Conservation (phyloP, 495 filamentous ascomycete species). For the Neurospora terricola region DNA sequence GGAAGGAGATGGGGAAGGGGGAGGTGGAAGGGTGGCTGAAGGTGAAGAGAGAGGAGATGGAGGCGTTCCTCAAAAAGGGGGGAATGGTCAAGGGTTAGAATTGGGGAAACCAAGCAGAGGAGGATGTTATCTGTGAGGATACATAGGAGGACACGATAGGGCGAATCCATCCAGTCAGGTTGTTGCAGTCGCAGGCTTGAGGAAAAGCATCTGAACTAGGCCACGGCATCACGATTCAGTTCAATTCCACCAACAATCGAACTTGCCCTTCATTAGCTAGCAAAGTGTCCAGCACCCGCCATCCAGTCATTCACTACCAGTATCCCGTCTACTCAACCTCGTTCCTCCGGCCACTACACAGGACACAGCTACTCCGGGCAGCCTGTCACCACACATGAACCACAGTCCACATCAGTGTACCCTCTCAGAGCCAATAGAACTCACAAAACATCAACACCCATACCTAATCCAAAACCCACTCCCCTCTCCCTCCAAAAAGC, state of each 20-base stretch:
- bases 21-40: not conserved
- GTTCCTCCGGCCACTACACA: not conserved
- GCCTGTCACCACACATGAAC: too few relatives aligned
- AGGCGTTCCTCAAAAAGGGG: not conserved
- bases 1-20: not conserved
- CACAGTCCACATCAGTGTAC: too few relatives aligned
- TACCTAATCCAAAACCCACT: too few relatives aligned
- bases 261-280: not conserved
- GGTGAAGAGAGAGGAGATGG: not conserved
- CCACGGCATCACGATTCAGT: not conserved
- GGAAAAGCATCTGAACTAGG: too few relatives aligned
- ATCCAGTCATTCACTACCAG: not conserved
- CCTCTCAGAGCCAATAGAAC: too few relatives aligned
- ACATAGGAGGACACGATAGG: too few relatives aligned
- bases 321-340: not conserved
- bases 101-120: not conserved
- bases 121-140: too few relatives aligned
- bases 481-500: too few relatives aligned
- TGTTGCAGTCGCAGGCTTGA: too few relatives aligned
- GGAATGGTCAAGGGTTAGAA: not conserved
- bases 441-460: too few relatives aligned
- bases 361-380: not conserved
- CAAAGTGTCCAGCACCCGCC: not conserved
- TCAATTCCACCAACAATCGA: not conserved
- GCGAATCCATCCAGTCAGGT: not conserved